These are phyloP conservation scores for Talaromyces adpressus DNA, from an alignment of 495 filamentous ascomycete genomes.

Conservation along the genomic window DNA sequence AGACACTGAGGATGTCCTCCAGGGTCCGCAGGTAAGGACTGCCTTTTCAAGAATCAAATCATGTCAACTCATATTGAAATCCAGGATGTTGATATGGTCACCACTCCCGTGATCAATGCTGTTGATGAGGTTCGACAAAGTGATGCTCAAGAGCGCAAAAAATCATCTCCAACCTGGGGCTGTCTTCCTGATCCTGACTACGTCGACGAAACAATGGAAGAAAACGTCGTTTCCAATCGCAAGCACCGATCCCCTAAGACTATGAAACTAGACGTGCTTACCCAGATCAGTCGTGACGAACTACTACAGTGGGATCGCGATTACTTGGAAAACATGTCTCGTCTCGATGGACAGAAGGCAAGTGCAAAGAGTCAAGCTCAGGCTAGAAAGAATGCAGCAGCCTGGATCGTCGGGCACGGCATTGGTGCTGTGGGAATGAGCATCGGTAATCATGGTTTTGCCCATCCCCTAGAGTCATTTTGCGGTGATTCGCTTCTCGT, in stretches of 20 bases:
- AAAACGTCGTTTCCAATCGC: constrained; percentile 12
- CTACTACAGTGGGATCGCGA: constrained; percentile 52
- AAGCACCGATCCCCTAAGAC: constrained; percentile 11
- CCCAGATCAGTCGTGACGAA: constrained; percentile 45
- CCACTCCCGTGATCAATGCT: not conserved
- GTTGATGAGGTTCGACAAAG: not conserved
- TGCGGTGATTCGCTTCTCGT: constrained; percentile 46
- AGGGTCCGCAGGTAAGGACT: constrained; percentile 20
- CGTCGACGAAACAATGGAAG: not conserved
- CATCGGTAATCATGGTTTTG: constrained; percentile 27
- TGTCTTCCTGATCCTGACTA: constrained; percentile 12
- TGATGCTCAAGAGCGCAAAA: not conserved
- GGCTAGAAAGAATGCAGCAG: constrained; percentile 49
- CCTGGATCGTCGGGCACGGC: constrained; percentile 46
- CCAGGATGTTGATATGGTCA: not conserved
- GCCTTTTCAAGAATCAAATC: not conserved
- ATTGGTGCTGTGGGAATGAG: constrained; percentile 51
- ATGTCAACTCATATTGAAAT: not conserved
- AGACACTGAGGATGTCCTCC: constrained; percentile 8
- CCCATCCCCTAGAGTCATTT: constrained; percentile 45
- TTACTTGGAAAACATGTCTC: constrained; percentile 50
- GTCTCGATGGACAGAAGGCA: constrained; percentile 34
- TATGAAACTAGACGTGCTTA: constrained; percentile 13
- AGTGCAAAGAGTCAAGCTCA: constrained; percentile 28
- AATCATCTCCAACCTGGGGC: constrained; percentile 4